Evolutionary conservation across 192 early-diverging fungal species (phyloP).

Genomic region (Coemansia sp.): DNA sequence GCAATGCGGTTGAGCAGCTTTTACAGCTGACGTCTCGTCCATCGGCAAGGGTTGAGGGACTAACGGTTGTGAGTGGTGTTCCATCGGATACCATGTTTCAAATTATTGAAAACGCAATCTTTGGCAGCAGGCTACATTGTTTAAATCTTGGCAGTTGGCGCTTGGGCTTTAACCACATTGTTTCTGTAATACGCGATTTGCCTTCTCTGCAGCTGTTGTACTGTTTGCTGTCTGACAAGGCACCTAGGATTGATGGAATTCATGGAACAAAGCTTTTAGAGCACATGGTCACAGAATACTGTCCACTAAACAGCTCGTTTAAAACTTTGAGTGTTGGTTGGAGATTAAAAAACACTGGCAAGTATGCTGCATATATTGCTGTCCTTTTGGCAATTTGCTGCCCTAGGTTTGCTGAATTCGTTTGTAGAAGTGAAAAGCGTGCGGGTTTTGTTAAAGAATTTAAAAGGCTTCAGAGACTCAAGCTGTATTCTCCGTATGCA

Average conservation of each 20-base stretch:
- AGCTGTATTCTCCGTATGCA: no score
- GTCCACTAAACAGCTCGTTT: background rate
- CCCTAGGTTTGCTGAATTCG: no score
- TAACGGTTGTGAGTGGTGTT: background rate
- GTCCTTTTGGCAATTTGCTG: background rate
- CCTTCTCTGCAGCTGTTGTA: background rate
- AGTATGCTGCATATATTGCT: background rate
- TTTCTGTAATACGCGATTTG: background rate
- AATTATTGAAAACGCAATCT: no score
- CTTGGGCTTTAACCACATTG: background rate
- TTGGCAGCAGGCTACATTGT: background rate
- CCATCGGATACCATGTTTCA: no score
- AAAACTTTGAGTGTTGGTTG: background rate
- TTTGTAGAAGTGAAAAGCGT: no score
- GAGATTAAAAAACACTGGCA: background rate
- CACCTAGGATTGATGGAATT: background rate
- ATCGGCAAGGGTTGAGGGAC: background rate
- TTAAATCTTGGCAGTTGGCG: background rate
- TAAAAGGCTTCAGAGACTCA: no score
- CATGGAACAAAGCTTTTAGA: background rate
- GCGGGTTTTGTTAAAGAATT: no score
- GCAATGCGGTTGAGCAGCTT: background rate
- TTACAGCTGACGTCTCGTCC: background rate
- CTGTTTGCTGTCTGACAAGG: background rate
- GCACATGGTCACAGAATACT: background rate